These are phyloP conservation scores for Diphasiastrum complanatum DNA, from an alignment of 83 land plant genomes.

Conservation along the genomic window DNA sequence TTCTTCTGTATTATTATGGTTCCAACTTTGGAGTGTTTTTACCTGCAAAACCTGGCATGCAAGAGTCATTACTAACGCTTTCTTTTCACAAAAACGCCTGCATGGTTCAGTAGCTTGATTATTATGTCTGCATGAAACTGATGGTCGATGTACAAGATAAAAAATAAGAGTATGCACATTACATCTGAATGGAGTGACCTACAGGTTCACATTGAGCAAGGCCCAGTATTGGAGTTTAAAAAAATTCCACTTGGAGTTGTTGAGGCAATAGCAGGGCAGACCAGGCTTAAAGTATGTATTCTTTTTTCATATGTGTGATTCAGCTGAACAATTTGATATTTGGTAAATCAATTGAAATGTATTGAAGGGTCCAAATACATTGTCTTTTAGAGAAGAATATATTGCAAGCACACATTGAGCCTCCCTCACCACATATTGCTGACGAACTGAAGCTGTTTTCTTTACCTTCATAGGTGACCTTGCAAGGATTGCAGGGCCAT, in stretches of 20 bases:
- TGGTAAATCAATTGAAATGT: not conserved
- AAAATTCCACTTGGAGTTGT: slow-evolving; percentile 82
- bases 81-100: too few relatives aligned
- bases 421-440: too few relatives aligned
- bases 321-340: not conserved
- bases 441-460: slow-evolving; percentile 1
- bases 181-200: not conserved
- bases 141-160: not conserved
- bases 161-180: not conserved
- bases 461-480: slow-evolving; percentile 52
- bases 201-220: slow-evolving; percentile 99
- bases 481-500: slow-evolving; percentile 92
- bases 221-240: slow-evolving; percentile 80
- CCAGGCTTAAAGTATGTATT: slow-evolving; percentile 58
- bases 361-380: not conserved
- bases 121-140: slow-evolving; percentile 1
- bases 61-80: too few relatives aligned
- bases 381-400: too few relatives aligned
- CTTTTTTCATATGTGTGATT: not conserved
- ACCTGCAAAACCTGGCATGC: too few relatives aligned
- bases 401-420: too few relatives aligned
- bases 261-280: slow-evolving; percentile 92
- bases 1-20: slow-evolving; percentile 1
- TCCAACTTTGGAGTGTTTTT: too few relatives aligned
- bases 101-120: not conserved